A percentile compares a stretch with the other conserved stretches of the same genome.
Conservation (phyloP, 805 yeast species). For the Hanseniaspora nectarophila region DNA sequence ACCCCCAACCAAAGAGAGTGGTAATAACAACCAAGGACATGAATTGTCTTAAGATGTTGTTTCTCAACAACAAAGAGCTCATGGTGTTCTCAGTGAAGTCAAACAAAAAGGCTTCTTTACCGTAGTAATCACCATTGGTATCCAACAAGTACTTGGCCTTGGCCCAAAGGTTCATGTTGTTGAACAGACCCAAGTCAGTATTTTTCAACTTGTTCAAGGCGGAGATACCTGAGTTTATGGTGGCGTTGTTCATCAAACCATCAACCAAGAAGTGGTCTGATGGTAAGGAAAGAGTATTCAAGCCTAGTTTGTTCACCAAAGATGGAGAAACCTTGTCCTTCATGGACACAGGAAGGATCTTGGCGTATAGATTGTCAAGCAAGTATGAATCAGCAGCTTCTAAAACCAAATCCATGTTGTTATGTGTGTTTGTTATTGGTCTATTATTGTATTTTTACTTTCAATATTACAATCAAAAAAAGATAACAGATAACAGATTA, state of each 20-base stretch:
- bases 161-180: constrained; percentile 14
- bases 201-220: constrained; percentile 6
- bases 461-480: background rate
- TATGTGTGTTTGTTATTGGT: background rate
- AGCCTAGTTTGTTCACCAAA: constrained; percentile 19
- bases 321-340: constrained; percentile 28
- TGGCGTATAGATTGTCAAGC: constrained; percentile 67
- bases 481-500: too few species aligned
- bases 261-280: constrained; percentile 22
- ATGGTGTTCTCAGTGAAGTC: constrained; percentile 46
- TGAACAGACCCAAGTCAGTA: constrained; percentile 12
- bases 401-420: constrained; percentile 74
- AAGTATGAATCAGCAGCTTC: constrained; percentile 64
- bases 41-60: constrained; percentile 59
- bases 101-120: constrained; percentile 48
- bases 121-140: constrained; percentile 38
- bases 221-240: constrained; percentile 1
- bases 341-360: constrained; percentile 47
- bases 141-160: constrained; percentile 18
- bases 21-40: constrained; percentile 56
- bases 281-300: constrained; percentile 22
- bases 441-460: background rate
- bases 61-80: constrained; percentile 60
- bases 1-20: constrained; percentile 73
- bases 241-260: constrained; percentile 1